Evolutionary conservation across 2,329 filamentous ascomycete genomes (phyloP), one percentile per base, ranked within the genome.

Genomic region (Phialocephala subalpina): DNA sequence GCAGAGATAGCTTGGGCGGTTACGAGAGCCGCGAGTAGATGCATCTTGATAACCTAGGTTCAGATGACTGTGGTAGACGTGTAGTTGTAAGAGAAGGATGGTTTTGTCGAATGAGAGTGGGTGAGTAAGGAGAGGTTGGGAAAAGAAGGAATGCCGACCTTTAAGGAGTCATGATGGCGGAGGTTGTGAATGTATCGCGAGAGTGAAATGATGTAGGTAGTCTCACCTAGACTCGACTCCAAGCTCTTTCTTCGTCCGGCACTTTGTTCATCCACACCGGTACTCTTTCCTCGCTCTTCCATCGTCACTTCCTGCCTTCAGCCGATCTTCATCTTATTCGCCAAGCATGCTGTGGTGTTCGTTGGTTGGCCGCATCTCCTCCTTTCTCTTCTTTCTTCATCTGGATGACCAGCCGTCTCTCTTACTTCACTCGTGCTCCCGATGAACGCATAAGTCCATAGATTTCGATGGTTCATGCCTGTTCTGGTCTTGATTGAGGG

Each of bases 1-100:
- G 73, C 69, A 55, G 69, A 63, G 29, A 64, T 60, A 12, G 58
- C 52, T 25, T 47, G 25, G 62, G 60, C 56, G 18, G 49, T 25
- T 18, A 45, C 61, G 9, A 73, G 9, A 29, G 58, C 61, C 11
- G 67, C 29, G 55, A 69, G 47, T 9, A 38, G 5, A 35, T 18
- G 22, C 38, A 63, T n/a, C 36, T 57, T 63, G 22, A 14, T 38
- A 27, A 22, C 9, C 45, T 47, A 16, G 27, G 25, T 29, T 47
- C n/a, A 16, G 56, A 62, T 29, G 60, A 55, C 2, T n/a, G 33
- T 55, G n/a, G 22, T 12, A 14, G 55, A 14, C 12, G 16, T 12
- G 35, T 57, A 36, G 12, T 57, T 22, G 55, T 35, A 33, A 22
- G 29, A 57, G 53, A 20, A 38, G 27, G 35, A 38, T 40, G 35